phyloP scores from a whole-genome alignment of 2,329 filamentous ascomycete species.

The Teratosphaeria epicoccoides region DNA sequence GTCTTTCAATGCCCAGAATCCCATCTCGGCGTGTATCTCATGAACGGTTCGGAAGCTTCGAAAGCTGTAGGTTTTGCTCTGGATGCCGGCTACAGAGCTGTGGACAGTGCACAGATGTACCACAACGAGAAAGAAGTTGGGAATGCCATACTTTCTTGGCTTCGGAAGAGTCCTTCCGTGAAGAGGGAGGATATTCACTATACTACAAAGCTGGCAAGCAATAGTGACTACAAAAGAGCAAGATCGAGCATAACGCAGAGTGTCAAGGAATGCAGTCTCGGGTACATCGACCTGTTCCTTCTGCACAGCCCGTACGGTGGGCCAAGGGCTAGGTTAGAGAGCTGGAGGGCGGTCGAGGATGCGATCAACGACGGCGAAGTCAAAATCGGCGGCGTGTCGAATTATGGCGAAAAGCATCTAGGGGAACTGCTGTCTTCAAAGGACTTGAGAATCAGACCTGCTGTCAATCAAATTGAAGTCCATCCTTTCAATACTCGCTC shows the following conservation, averaged over 20 bases:
- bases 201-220: constrained; percentile 66
- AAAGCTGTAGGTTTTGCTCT: constrained; percentile 38
- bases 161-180: constrained; percentile 29
- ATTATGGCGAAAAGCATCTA: constrained; percentile 65
- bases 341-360: constrained; percentile 68
- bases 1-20: constrained; percentile 56
- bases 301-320: constrained; percentile 73
- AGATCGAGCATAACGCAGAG: constrained; percentile 55
- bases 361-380: constrained; percentile 62
- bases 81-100: constrained; percentile 38
- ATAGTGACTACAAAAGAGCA: constrained; percentile 56
- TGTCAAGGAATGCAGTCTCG: constrained; percentile 54
- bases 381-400: constrained; percentile 62
- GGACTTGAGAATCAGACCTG: constrained; percentile 48
- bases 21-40: constrained; percentile 67
- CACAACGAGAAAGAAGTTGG: constrained; percentile 64
- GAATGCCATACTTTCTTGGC: constrained; percentile 42
- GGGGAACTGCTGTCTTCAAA: constrained; percentile 55
- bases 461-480: constrained; percentile 72
- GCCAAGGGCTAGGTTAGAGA: constrained; percentile 53
- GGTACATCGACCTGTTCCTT: constrained; percentile 70
- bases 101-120: constrained; percentile 56
- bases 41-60: constrained; percentile 50
- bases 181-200: constrained; percentile 64
- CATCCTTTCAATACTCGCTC: constrained; percentile 71